phyloP scores from a whole-genome alignment of 352 stramenopile genomes.

The Phytophthora chlamydospora region DNA sequence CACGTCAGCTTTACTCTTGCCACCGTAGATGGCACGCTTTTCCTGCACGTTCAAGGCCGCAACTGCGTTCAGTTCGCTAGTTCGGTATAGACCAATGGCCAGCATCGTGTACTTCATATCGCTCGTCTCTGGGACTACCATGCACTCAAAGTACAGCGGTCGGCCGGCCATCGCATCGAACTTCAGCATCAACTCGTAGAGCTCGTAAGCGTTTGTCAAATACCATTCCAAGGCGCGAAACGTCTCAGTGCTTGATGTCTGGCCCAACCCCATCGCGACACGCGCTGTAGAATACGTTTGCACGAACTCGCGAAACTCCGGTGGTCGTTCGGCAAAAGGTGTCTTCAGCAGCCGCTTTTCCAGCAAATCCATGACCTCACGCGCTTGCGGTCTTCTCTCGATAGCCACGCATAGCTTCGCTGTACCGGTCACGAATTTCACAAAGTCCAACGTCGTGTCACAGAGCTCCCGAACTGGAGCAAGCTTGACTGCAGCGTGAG shows the following conservation, averaged over 20 bases:
- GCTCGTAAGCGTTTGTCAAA: constrained; percentile 1
- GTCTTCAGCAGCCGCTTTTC: constrained; percentile 21
- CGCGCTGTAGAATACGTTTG: constrained; percentile 2
- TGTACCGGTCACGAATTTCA: constrained; percentile 9
- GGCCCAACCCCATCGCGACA: constrained; percentile 9
- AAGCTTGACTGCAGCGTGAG: constrained; percentile 1
- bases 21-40: no score
- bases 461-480: constrained; percentile 10
- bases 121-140: neutral
- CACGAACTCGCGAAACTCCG: constrained; percentile 8
- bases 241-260: neutral
- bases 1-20: no score
- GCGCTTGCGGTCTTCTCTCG: constrained; percentile 4
- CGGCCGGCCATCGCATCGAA: constrained; percentile 6
- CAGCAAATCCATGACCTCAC: constrained; percentile 15
- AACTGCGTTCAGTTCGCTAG: no score
- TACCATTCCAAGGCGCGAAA: constrained; percentile 13
- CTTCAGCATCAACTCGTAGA: neutral
- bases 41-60: no score
- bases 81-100: no score
- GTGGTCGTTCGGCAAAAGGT: constrained; percentile 5
- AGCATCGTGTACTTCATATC: no score
- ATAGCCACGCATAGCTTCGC: constrained; percentile 6
- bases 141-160: constrained; percentile 8
- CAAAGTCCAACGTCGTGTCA: constrained; percentile 4